Conservation (phyloP, 2,329 filamentous ascomycete genomes). For the Aspergillus sergii region DNA sequence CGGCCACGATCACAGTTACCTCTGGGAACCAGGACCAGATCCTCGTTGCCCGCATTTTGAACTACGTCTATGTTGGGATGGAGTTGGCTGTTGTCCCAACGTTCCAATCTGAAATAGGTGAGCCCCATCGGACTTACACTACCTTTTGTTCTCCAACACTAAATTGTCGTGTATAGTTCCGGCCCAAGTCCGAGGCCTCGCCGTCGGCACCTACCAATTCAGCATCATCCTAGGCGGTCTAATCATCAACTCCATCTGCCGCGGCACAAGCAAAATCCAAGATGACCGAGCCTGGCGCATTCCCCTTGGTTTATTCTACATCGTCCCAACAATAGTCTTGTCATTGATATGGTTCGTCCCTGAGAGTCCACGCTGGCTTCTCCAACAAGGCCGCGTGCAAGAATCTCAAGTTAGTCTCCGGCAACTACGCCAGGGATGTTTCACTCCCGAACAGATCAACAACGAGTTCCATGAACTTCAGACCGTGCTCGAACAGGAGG, state of each 20-base stretch:
- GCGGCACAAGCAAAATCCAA: conserved; percentile 30
- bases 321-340: conserved; percentile 34
- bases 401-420: conserved; percentile 31
- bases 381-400: conserved; percentile 27
- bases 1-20: conserved; percentile 37
- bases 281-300: conserved; percentile 36
- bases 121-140: background rate
- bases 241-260: conserved; percentile 23
- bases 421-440: conserved; percentile 14
- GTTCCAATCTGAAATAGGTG: conserved; percentile 27
- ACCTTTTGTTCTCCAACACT: background rate
- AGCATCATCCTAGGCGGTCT: background rate
- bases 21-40: conserved; percentile 33
- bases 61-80: conserved; percentile 46
- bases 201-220: conserved; percentile 12
- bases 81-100: conserved; percentile 22
- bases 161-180: conserved; percentile 29
- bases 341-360: conserved; percentile 32
- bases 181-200: conserved; percentile 15
- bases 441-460: background rate
- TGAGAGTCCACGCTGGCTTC: conserved; percentile 33
- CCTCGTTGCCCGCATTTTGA: conserved; percentile 39
- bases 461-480: background rate
- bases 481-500: conserved; percentile 16
- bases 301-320: conserved; percentile 38